Base-by-base conservation (phyloP, 371 early-diverging fungal species). In the Rhizomucor pusillus region DNA sequence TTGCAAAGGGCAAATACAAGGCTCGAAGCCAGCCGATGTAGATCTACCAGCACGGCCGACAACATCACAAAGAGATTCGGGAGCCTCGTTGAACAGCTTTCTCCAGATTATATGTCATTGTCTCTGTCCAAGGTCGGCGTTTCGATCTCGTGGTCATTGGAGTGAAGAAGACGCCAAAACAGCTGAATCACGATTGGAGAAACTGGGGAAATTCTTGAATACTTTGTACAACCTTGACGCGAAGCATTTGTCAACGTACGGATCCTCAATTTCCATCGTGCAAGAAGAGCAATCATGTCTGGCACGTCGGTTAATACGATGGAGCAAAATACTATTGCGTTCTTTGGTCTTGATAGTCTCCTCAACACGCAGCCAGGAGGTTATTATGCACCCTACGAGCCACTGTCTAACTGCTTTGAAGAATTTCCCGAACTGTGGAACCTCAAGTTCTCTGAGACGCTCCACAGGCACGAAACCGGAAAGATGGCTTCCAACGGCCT, bases 351-450 rank as follows among this genome's bases (percentile, higher is more conserved):
- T 0, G 29, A 44, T 0, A 53, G 14, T 29, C 20, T 53, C 1
- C 14, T 53, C 10, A 53, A 53, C 35, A 12, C 19, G 7, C 53
- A 53, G 14, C 33, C 24, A 13, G 53, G 53, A 0, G 45, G 53
- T 0, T 3, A n/a, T 1, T 36, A 9, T 10, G 34, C 25, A 12
- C 18, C 12, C 1, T 53, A 45, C 10, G 10, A 53, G 0, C 50
- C 50, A 19, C 1, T 4, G 11, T 13, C 12, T 0, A 22, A 53
- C 3, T 1, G 14, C 11, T 25, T 29, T 20, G 11, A 50, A 16
- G 20, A 24, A 3, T 50, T 34, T 11, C 25, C 22, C 19, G 19
- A 6, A 22, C n/a, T n/a, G 11, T 36, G 36, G n/a, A 9, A 36
- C 19, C 5, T 37, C 13, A 14, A 19, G 5, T 37, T 50, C 22